Percentiles rank a stretch among this genome's conserved stretches.
Conservation (phyloP, 257 asterid genomes). For the Forsythia suspensa region DNA sequence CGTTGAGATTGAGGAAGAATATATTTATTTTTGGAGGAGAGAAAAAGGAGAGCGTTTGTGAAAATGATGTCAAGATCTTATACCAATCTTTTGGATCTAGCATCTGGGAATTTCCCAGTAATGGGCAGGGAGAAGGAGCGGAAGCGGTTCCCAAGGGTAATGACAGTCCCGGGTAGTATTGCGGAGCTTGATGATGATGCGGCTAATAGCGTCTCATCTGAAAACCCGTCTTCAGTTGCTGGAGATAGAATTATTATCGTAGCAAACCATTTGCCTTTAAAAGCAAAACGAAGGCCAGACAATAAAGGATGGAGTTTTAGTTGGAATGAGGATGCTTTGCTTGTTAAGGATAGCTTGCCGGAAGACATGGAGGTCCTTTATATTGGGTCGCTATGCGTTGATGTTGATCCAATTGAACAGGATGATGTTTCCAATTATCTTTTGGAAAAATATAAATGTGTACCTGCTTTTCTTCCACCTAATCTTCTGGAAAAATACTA, state of each 20-base stretch:
- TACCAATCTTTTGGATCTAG: conserved; percentile 86
- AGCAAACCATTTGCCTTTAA: conserved; percentile 50
- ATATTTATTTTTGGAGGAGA: conserved; percentile 19
- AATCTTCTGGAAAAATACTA: conserved; percentile 62
- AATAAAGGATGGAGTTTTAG: conserved; percentile 77
- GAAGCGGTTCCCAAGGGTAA: conserved; percentile 65
- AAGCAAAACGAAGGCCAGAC: conserved; percentile 60
- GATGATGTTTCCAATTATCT: conserved; percentile 75
- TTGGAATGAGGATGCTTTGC: conserved; percentile 54
- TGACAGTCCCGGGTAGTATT: conserved; percentile 89
- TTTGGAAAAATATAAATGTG: conserved; percentile 73
- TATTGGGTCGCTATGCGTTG: conserved; percentile 51
- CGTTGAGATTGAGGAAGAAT: not conserved
- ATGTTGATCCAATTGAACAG: conserved; percentile 56
- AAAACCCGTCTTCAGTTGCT: conserved; percentile 65
- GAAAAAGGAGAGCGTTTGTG: conserved; percentile 28
- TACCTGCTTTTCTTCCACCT: conserved; percentile 77
- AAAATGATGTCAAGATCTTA: conserved; percentile 93
- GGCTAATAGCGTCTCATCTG: conserved; percentile 67
- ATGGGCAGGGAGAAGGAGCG: conserved; percentile 77
- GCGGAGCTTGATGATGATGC: conserved; percentile 82
- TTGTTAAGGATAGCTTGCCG: conserved; percentile 51
- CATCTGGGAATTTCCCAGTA: conserved; percentile 78
- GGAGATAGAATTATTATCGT: conserved; percentile 74
- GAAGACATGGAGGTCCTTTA: conserved; percentile 57